phyloP scores from a whole-genome alignment of 768 basidiomycete species.

The Pleurotus djamor region DNA sequence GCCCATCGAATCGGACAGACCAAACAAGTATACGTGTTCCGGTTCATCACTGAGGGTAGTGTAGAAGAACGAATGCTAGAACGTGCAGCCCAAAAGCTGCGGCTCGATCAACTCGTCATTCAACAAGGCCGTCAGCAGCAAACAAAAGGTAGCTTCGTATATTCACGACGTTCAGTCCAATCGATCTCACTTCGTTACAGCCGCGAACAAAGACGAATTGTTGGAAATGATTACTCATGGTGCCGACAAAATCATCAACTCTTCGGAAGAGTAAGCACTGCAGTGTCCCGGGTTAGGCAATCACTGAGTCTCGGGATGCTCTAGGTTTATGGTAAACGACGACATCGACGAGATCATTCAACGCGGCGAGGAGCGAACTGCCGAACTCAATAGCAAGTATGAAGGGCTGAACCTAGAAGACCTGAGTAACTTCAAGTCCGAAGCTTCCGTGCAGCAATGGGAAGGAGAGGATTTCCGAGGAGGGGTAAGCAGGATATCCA shows the following conservation, averaged over 20 bases:
- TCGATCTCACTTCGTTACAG: slow-evolving; percentile 30
- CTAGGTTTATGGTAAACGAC: slow-evolving; percentile 73
- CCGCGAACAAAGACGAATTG: slow-evolving; percentile 92
- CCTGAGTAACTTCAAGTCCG: slow-evolving; percentile 95
- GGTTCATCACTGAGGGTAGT: slow-evolving; percentile 95
- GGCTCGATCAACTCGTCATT: slow-evolving; percentile 94
- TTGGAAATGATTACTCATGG: slow-evolving; percentile 99
- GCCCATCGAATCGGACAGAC: slow-evolving; percentile 97
- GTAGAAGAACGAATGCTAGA: slow-evolving; percentile 97
- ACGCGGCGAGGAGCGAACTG: slow-evolving; percentile 87
- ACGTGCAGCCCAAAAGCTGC: slow-evolving; percentile 91
- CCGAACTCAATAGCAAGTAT: slow-evolving; percentile 87
- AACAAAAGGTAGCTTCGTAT: slow-evolving; percentile 57
- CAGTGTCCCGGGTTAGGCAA: neutral
- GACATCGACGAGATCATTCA: slow-evolving; percentile 95
- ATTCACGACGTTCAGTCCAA: slow-evolving; percentile 2
- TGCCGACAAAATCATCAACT: slow-evolving; percentile 94
- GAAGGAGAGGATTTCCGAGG: slow-evolving; percentile 91
- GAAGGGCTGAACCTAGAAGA: slow-evolving; percentile 93
- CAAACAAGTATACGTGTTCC: slow-evolving; percentile 95
- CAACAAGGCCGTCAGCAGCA: slow-evolving; percentile 89
- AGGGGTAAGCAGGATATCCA: slow-evolving; percentile 44
- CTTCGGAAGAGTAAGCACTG: slow-evolving; percentile 54
- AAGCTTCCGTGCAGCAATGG: slow-evolving; percentile 90
- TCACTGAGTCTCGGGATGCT: neutral